These are phyloP conservation scores for Neurospora sp. DNA, from an alignment of 495 filamentous ascomycete species.

Conservation along the genomic window DNA sequence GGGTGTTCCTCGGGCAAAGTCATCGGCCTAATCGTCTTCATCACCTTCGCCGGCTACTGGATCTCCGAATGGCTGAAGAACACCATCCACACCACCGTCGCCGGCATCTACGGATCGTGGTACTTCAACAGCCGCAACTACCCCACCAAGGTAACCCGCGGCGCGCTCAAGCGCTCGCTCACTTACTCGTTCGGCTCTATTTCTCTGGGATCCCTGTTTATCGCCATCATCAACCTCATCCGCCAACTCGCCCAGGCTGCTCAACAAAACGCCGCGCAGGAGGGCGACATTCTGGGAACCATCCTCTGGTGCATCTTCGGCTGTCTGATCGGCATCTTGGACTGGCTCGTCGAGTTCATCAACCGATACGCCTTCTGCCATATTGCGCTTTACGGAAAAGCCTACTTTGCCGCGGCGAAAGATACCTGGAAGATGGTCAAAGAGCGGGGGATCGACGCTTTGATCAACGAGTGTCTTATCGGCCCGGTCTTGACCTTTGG, in stretches of 20 bases:
- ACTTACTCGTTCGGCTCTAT: conserved; percentile 92
- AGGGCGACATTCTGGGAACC: conserved; percentile 59
- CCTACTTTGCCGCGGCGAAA: conserved; percentile 76
- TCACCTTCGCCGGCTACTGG: conserved; percentile 89
- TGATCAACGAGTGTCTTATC: conserved; percentile 84
- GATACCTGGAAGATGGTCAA: conserved; percentile 88
- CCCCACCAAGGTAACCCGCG: conserved; percentile 65
- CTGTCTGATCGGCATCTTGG: conserved; percentile 65
- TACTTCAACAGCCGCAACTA: conserved; percentile 71
- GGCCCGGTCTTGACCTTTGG: conserved; percentile 87
- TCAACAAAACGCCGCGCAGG: conserved; percentile 47
- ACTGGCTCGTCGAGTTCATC: conserved; percentile 75
- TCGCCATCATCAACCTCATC: conserved; percentile 79
- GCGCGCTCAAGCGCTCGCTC: conserved; percentile 62
- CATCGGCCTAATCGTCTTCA: conserved; percentile 73
- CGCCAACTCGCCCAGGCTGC: conserved; percentile 68
- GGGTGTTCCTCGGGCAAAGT: conserved; percentile 69
- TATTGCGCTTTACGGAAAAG: conserved; percentile 84
- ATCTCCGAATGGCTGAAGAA: conserved; percentile 88
- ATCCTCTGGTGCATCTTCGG: conserved; percentile 62
- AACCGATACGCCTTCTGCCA: conserved; percentile 84
- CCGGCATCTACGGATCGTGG: conserved; percentile 86
- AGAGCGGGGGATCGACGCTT: conserved; percentile 79
- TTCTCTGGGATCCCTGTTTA: conserved; percentile 70
- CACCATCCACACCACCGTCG: conserved; percentile 77